Evolutionary conservation across 2,329 filamentous ascomycete species (phyloP).

Genomic region (Orbilia ellipsospora): DNA sequence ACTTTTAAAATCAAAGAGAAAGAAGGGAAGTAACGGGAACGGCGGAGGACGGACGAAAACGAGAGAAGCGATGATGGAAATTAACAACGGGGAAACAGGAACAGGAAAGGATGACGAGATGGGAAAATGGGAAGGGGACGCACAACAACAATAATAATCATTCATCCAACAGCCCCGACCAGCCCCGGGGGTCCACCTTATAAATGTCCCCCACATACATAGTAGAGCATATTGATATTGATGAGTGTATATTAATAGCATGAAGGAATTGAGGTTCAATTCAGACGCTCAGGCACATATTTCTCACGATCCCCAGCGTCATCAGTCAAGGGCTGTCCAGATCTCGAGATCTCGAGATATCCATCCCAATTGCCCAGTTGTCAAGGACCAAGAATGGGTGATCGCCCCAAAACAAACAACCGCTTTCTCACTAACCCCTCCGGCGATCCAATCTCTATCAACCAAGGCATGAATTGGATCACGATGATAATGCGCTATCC

Average conservation of each 20-base stretch:
- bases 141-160: not conserved
- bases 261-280: no score
- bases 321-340: not conserved
- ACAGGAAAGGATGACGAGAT: slow-evolving; percentile 6
- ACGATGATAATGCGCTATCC: no score
- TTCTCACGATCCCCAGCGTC: no score
- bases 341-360: not conserved
- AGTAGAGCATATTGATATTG: no score
- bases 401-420: slow-evolving; percentile 11
- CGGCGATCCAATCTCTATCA: not conserved
- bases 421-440: not conserved
- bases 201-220: no score
- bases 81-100: not conserved
- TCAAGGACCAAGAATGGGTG: not conserved
- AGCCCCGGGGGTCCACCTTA: slow-evolving; percentile 21
- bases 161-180: slow-evolving; percentile 23
- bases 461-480: not conserved
- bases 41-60: not conserved
- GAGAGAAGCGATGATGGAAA: slow-evolving; percentile 15
- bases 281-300: no score
- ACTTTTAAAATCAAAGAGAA: slow-evolving; percentile 1
- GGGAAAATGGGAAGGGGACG: slow-evolving; percentile 2
- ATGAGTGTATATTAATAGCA: no score
- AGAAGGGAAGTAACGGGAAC: slow-evolving; percentile 2
- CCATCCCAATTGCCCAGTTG: not conserved